Evolutionary conservation across 2,329 filamentous ascomycete species (phyloP).

Genomic region (Ceratocystis variospora): DNA sequence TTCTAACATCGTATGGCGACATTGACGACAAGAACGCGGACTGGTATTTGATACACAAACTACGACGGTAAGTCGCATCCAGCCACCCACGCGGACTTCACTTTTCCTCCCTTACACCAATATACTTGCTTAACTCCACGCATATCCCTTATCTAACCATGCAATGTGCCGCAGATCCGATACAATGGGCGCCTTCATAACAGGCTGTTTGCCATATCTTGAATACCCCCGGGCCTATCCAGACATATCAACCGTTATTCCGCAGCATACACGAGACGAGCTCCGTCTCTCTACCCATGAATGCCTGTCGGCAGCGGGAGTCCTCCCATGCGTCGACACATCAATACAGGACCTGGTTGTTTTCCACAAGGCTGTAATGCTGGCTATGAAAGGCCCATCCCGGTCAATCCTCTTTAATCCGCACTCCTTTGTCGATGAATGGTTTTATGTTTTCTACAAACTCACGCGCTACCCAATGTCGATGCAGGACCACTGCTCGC

Average conservation of each 20-base stretch:
- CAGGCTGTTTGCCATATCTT: constrained; percentile 16
- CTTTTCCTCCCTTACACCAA: too few relatives aligned
- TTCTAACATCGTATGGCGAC: constrained; percentile 13
- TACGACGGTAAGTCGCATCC: constrained; percentile 11
- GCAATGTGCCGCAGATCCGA: constrained; percentile 1
- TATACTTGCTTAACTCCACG: background rate
- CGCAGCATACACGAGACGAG: background rate
- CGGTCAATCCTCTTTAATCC: constrained; percentile 15
- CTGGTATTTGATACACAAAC: constrained; percentile 18
- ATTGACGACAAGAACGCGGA: constrained; percentile 13
- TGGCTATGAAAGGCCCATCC: constrained; percentile 12
- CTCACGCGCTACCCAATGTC: constrained; percentile 17
- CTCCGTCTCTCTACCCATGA: constrained; percentile 7
- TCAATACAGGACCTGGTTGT: constrained; percentile 14
- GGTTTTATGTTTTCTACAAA: constrained; percentile 14
- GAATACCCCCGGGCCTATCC: constrained; percentile 18
- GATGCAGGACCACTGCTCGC: constrained; percentile 15
- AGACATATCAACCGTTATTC: constrained; percentile 14
- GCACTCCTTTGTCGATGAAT: constrained; percentile 16
- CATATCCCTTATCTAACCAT: background rate
- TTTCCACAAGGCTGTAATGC: constrained; percentile 12
- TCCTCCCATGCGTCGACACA: constrained; percentile 13
- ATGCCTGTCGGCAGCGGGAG: constrained; percentile 8
- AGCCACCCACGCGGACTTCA: too few relatives aligned
- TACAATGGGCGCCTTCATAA: constrained; percentile 14